phyloP scores from a whole-genome alignment of 2,329 filamentous ascomycete genomes.

The Aureobasidium sp. region DNA sequence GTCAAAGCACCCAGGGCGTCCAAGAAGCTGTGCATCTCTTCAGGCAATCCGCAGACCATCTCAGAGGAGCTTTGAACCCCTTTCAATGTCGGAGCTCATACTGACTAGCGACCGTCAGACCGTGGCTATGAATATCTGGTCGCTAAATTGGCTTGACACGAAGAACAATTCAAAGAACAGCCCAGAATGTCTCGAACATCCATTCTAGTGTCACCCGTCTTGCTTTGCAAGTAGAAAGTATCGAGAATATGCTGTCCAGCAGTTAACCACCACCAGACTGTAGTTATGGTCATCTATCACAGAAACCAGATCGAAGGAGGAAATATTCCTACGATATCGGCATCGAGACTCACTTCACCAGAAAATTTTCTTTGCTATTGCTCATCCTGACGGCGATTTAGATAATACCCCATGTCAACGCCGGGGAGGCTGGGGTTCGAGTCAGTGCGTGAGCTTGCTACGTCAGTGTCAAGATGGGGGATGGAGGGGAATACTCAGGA shows the following conservation, averaged over 20 bases:
- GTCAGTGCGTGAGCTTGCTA: conserved; percentile 7
- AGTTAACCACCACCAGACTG: background rate
- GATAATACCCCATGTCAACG: conserved; percentile 14
- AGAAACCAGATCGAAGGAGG: background rate
- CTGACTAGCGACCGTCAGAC: too few species aligned
- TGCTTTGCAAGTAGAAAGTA: too few species aligned
- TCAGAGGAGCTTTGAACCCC: too few species aligned
- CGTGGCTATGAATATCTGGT: too few species aligned
- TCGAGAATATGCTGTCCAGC: background rate
- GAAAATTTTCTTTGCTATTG: conserved; percentile 11
- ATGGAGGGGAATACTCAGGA: background rate
- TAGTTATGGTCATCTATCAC: background rate
- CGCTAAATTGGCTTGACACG: too few species aligned
- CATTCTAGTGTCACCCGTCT: too few species aligned
- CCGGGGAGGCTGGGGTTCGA: conserved; percentile 8
- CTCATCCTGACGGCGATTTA: conserved; percentile 14
- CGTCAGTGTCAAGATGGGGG: background rate
- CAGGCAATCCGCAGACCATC: too few species aligned
- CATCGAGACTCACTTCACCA: background rate
- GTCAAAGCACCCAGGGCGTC: too few species aligned
- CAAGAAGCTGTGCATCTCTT: too few species aligned
- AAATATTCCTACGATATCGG: conserved; percentile 3
- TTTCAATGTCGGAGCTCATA: too few species aligned
- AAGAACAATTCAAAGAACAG: too few species aligned
- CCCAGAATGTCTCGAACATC: too few species aligned